Percentiles rank a stretch among this genome's conserved stretches.
These are phyloP conservation scores for Colletotrichum scovillei DNA, from an alignment of 2,329 filamentous ascomycete genomes.

Conservation along the genomic window DNA sequence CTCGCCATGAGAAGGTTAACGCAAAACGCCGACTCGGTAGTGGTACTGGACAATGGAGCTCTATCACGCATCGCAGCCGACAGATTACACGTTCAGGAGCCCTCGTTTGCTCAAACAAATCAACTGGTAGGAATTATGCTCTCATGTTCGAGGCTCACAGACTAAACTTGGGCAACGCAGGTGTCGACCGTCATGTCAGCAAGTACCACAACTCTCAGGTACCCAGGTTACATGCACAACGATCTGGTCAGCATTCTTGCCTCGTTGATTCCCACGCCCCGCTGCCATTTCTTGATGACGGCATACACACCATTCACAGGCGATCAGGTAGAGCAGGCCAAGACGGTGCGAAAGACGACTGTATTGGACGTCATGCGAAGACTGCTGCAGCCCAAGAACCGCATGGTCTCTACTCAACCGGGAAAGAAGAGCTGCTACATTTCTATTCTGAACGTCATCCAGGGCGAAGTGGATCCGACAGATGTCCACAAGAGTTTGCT, in stretches of 20 bases:
- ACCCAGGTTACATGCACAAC: constrained; percentile 99
- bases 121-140: constrained; percentile 73
- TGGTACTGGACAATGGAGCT: constrained; percentile 96
- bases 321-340: constrained; percentile 95
- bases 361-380: constrained; percentile 98
- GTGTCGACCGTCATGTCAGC: constrained; percentile 98
- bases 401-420: constrained; percentile 97
- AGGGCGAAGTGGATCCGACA: constrained; percentile 97
- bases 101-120: constrained; percentile 97
- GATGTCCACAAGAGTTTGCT: constrained; percentile 98
- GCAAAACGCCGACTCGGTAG: constrained; percentile 96
- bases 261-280: constrained; percentile 93
- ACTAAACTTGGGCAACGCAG: constrained; percentile 49
- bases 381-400: constrained; percentile 95
- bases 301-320: constrained; percentile 98
- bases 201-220: constrained; percentile 94
- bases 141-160: background rate
- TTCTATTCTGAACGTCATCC: constrained; percentile 98
- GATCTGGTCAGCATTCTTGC: constrained; percentile 97
- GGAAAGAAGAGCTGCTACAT: constrained; percentile 99
- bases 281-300: constrained; percentile 98
- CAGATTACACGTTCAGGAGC: constrained; percentile 92
- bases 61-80: constrained; percentile 94
- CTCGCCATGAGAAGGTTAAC: constrained; percentile 91
- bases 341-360: constrained; percentile 97